These are phyloP conservation scores for Jatropha curcas DNA, from an alignment of 345 rosid species.

Conservation along the genomic window DNA sequence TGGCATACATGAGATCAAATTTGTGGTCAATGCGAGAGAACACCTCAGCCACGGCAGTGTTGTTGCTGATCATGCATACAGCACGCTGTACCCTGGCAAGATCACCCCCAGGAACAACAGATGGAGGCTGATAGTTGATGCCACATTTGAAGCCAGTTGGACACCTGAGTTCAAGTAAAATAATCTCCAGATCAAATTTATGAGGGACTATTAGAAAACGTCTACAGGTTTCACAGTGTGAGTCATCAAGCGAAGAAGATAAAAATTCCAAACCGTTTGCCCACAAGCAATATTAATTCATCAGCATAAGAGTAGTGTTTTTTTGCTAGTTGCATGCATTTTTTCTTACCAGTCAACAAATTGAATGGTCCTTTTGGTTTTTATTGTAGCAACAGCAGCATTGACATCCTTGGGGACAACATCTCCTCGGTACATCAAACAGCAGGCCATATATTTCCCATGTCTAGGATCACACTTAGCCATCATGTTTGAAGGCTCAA, in stretches of 20 bases:
- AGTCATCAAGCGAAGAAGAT: background rate
- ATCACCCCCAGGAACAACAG: slow-evolving; percentile 41
- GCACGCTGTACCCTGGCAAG: slow-evolving; percentile 43
- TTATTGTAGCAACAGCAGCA: slow-evolving; percentile 37
- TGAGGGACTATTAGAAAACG: background rate
- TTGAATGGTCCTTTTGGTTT: slow-evolving; percentile 37
- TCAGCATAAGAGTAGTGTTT: background rate
- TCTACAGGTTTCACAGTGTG: background rate
- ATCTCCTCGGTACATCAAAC: slow-evolving; percentile 45
- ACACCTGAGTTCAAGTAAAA: slow-evolving; percentile 28
- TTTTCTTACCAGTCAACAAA: slow-evolving; percentile 41
- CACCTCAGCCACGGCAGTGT: slow-evolving; percentile 46
- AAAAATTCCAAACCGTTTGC: background rate
- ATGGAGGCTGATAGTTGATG: slow-evolving; percentile 41
- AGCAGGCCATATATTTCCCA: slow-evolving; percentile 43
- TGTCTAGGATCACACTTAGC: slow-evolving; percentile 43
- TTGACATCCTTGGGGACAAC: slow-evolving; percentile 47
- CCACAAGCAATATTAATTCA: background rate
- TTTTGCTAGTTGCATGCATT: background rate
- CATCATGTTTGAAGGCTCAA: slow-evolving; percentile 44
- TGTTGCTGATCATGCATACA: slow-evolving; percentile 46
- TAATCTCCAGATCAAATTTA: background rate
- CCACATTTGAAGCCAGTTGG: slow-evolving; percentile 44
- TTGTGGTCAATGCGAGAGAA: slow-evolving; percentile 40
- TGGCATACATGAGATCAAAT: slow-evolving; percentile 41